These are phyloP conservation scores for Sporothrix luriei DNA, from an alignment of 2,329 filamentous ascomycete species.

Conservation along the genomic window DNA sequence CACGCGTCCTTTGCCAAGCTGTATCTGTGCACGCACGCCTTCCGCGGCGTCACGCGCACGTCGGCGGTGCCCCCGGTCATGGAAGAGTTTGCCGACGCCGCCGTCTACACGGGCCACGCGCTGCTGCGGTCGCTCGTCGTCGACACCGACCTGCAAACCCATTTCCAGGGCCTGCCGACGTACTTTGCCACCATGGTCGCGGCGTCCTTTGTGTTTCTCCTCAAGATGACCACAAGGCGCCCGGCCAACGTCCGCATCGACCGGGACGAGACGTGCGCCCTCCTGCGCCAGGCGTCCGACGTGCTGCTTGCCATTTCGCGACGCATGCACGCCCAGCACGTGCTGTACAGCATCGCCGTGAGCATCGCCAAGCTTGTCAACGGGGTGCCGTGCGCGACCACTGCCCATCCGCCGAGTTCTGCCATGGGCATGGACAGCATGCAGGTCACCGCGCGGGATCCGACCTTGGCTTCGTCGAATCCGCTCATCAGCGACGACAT, in stretches of 20 bases:
- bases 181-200: slow-evolving; percentile 16
- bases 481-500: not conserved
- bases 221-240: slow-evolving; percentile 8
- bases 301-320: not conserved
- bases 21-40: not conserved
- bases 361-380: not conserved
- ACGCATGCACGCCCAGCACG: not conserved
- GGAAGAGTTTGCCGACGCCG: slow-evolving; percentile 17
- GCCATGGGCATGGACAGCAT: not conserved
- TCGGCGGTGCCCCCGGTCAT: not conserved
- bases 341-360: not conserved
- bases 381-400: not conserved
- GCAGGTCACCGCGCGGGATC: not conserved
- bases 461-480: not conserved
- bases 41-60: slow-evolving; percentile 8
- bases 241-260: not conserved
- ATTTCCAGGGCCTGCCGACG: not conserved
- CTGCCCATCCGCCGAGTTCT: not conserved
- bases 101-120: not conserved
- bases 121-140: not conserved
- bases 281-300: not conserved
- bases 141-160: not conserved
- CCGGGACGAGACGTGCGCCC: not conserved
- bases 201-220: not conserved
- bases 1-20: slow-evolving; percentile 18